phyloP scores from a whole-genome alignment of 164 flowering plant genomes.

The Aristolochia californica region DNA sequence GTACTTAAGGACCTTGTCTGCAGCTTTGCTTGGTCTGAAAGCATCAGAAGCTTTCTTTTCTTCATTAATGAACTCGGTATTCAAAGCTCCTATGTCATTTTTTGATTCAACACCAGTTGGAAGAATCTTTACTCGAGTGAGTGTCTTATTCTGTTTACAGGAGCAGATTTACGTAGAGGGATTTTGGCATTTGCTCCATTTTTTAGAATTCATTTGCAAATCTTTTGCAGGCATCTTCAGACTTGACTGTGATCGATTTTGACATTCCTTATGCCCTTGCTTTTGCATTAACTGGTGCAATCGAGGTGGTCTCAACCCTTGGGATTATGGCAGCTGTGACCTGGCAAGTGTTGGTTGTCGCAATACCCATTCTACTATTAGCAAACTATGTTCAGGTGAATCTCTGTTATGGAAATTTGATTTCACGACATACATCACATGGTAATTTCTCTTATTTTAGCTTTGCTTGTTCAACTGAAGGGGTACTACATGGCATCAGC shows the following conservation, averaged over 20 bases:
- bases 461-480: constrained; percentile 20
- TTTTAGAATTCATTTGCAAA: background rate
- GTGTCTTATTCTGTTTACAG: constrained; percentile 4
- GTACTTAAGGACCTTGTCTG: constrained; percentile 35
- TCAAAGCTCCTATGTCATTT: constrained; percentile 86
- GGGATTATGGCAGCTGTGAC: constrained; percentile 65
- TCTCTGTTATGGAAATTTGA: background rate
- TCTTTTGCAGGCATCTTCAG: constrained; percentile 73
- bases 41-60: constrained; percentile 72
- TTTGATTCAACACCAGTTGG: constrained; percentile 91
- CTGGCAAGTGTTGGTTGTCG: constrained; percentile 82
- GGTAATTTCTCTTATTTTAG: background rate
- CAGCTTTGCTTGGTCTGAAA: constrained; percentile 51
- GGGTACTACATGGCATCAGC: constrained; percentile 62
- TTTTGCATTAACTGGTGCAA: constrained; percentile 26
- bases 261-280: constrained; percentile 53
- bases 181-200: background rate
- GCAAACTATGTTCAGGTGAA: constrained; percentile 58
- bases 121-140: constrained; percentile 72
- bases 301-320: constrained; percentile 34
- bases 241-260: constrained; percentile 58
- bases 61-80: constrained; percentile 47
- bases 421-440: background rate
- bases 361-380: constrained; percentile 29
- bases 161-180: too few species aligned